Percentiles rank a stretch among this genome's conserved stretches.
Conservation (phyloP, 495 filamentous ascomycete species). For the Hypomontagnella submonticulosa region DNA sequence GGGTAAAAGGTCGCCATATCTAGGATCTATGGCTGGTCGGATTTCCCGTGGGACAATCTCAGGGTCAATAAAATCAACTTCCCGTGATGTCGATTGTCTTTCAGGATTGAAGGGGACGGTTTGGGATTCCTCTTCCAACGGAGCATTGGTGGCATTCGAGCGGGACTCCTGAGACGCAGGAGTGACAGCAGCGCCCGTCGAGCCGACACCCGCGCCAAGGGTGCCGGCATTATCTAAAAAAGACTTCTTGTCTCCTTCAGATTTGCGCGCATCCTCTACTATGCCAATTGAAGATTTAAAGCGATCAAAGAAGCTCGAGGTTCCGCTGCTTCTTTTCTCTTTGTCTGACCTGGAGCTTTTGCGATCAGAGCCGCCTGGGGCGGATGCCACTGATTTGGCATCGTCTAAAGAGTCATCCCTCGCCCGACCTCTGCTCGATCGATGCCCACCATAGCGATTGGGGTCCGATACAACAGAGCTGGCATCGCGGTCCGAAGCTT, state of each 20-base stretch:
- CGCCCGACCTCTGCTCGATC: conserved; percentile 41
- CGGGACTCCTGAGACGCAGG: conserved; percentile 55
- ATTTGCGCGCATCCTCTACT: conserved; percentile 43
- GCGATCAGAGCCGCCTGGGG: conserved; percentile 41
- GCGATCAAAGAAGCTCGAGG: conserved; percentile 52
- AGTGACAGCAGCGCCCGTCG: conserved; percentile 57
- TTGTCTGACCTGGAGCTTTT: conserved; percentile 47
- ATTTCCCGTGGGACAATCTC: conserved; percentile 62
- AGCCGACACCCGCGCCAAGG: conserved; percentile 70
- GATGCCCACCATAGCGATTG: conserved; percentile 48
- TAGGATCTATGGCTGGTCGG: conserved; percentile 67
- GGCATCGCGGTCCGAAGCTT: conserved; percentile 51
- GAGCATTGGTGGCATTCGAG: conserved; percentile 55
- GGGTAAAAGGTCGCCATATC: conserved; percentile 65
- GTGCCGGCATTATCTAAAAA: conserved; percentile 73
- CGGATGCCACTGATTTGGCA: conserved; percentile 53
- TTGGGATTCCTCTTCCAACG: conserved; percentile 41
- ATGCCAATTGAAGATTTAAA: conserved; percentile 49
- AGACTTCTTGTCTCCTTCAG: conserved; percentile 56
- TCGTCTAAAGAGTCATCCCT: conserved; percentile 50
- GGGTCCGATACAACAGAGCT: conserved; percentile 58
- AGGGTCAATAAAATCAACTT: conserved; percentile 58
- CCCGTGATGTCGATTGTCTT: conserved; percentile 42
- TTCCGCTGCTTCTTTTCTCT: conserved; percentile 44
- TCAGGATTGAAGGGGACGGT: conserved; percentile 24